These are phyloP conservation scores for Solioccasus polychromus DNA, from an alignment of 768 basidiomycete species.

Conservation along the genomic window DNA sequence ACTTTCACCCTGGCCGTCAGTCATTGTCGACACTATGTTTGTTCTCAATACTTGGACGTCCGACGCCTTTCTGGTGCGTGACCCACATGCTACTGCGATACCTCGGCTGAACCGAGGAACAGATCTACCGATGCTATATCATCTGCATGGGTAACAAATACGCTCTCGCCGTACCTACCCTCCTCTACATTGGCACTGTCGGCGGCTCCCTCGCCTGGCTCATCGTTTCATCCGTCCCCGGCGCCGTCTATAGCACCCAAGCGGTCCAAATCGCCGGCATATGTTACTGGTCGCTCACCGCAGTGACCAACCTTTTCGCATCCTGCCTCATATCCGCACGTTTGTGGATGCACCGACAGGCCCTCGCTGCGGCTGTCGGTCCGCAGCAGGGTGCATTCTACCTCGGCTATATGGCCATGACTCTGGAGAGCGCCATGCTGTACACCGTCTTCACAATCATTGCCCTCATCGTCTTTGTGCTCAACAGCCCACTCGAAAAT, in stretches of 20 bases:
- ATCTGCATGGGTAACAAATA: not conserved
- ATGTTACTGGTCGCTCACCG: slow-evolving; percentile 16
- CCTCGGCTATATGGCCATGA: slow-evolving; percentile 24
- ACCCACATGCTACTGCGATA: not conserved
- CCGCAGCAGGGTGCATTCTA: slow-evolving; percentile 17
- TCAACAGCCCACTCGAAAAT: slow-evolving; percentile 23
- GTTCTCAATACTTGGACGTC: not conserved
- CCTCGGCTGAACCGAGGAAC: not conserved
- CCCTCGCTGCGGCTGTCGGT: slow-evolving; percentile 10
- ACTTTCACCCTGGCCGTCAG: not conserved
- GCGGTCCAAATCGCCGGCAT: not conserved
- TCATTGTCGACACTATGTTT: not conserved
- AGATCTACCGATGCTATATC: not conserved
- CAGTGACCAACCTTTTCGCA: slow-evolving; percentile 12
- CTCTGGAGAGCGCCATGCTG: slow-evolving; percentile 22
- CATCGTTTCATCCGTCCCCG: not conserved
- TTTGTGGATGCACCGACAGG: slow-evolving; percentile 18
- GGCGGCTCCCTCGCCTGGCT: not conserved
- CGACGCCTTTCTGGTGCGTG: not conserved
- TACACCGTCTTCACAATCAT: slow-evolving; percentile 14
- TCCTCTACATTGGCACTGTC: not conserved
- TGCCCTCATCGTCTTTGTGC: slow-evolving; percentile 11
- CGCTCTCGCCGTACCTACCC: not conserved
- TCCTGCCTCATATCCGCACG: slow-evolving; percentile 15
- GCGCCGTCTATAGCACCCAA: not conserved